Base-by-base conservation (phyloP, 2,329 filamentous ascomycete genomes). In the Fusarium nelsonii region DNA sequence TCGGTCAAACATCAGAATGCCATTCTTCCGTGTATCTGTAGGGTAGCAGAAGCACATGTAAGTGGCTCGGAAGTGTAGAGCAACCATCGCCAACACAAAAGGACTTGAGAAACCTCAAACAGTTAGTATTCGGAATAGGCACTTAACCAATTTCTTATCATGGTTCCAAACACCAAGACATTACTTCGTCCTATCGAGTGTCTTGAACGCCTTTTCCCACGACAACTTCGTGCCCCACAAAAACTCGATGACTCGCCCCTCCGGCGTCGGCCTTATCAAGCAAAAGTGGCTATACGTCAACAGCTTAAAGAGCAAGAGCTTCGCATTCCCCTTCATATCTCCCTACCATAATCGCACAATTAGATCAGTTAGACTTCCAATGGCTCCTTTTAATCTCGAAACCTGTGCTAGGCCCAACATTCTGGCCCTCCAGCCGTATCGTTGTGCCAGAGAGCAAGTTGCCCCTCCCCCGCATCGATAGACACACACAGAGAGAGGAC, bases 361-460 rank as follows among this genome's bases (percentile, higher is more conserved):
- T 44, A 59, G 26, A 45, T 23, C 16, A 44, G 36, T 32, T 10
- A 57, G 37, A 51, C 20, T 36, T 49, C 76, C 65, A 60, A 89
- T 88, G 84, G 84, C 87, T 34, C 83, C 90, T 33, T 94, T 94
- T 79, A 87, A 93, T 76, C 82, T 95, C 52, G 82, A 91, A 73
- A 91, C 87, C 66, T 94, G 92, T 76, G 92, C 91, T 40, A 87
- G 92, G 72, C 85, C 90, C 43, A 95, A 94, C 79, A 94, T 95
- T 64, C 81, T 94, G 69, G 85, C 90, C 67, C 83, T 95, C 48
- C 85, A 93, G 75, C 92, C 92, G 39, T 95, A 95, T 77, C 89
- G 92, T 60, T 95, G 92, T 78, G 92, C 92, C 30, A 83, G 92
- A 86, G 92, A 95, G 92, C 93, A 83, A 81, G 90, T 81, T 48